phyloP scores from a whole-genome alignment of 768 basidiomycete genomes.

The Psilocybe sp. region DNA sequence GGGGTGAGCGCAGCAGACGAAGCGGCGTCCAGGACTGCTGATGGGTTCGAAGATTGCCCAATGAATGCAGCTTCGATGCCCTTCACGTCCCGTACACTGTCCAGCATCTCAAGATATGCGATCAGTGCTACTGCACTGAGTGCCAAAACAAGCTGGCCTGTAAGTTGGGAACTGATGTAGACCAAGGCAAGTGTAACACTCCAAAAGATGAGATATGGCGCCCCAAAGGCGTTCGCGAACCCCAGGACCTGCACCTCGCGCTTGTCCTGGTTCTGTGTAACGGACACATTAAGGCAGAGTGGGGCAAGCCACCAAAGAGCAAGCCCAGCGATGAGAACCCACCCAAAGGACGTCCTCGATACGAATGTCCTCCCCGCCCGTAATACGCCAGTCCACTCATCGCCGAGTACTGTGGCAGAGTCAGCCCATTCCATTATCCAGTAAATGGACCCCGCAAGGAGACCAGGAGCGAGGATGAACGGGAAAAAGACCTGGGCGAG shows the following conservation, averaged over 20 bases:
- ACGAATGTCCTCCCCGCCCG: conserved; percentile 56
- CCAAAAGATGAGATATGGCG: conserved; percentile 85
- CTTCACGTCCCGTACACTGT: conserved; percentile 73
- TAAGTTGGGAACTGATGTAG: conserved; percentile 69
- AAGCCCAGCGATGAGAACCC: conserved; percentile 51
- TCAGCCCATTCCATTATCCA: conserved; percentile 88
- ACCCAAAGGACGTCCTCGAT: conserved; percentile 53
- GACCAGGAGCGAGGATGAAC: conserved; percentile 50
- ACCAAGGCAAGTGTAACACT: conserved; percentile 58
- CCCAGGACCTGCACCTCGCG: conserved; percentile 60
- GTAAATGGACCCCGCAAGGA: conserved; percentile 58
- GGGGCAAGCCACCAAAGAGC: conserved; percentile 73
- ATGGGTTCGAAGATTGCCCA: conserved; percentile 35
- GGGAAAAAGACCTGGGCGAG: conserved; percentile 64
- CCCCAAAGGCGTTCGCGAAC: conserved; percentile 87
- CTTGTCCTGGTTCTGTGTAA: conserved; percentile 27
- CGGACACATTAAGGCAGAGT: conserved; percentile 66
- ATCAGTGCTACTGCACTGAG: conserved; percentile 64
- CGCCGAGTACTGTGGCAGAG: conserved; percentile 44
- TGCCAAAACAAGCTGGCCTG: conserved; percentile 77
- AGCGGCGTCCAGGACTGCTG: conserved; percentile 36
- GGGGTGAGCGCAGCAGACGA: conserved; percentile 26
- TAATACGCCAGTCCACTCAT: conserved; percentile 39
- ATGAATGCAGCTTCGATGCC: conserved; percentile 51
- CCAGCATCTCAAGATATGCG: conserved; percentile 77